Conservation (phyloP, 164 flowering plant genomes). For the Vitis cinerea region DNA sequence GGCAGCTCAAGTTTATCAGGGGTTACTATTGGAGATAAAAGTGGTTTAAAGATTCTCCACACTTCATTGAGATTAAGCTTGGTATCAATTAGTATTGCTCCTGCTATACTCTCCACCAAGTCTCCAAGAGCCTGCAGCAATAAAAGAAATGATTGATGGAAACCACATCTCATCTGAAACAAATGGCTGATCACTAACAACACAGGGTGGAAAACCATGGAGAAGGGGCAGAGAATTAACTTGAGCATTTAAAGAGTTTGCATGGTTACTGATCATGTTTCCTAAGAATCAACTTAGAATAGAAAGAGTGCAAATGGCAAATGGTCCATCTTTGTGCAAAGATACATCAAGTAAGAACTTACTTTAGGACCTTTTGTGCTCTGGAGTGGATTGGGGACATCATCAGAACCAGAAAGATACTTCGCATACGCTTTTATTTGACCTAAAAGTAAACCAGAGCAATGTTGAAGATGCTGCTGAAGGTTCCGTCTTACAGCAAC, state of each 20-base stretch:
- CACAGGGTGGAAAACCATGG: too few relatives aligned
- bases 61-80: conserved; percentile 65
- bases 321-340: too few relatives aligned
- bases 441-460: conserved; percentile 48
- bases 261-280: too few relatives aligned
- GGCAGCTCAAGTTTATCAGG: conserved; percentile 83
- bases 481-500: conserved; percentile 61
- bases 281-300: too few relatives aligned
- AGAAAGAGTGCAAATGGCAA: too few relatives aligned
- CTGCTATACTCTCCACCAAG: conserved; percentile 89
- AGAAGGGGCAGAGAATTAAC: too few relatives aligned
- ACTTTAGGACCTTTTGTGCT: conserved; percentile 72
- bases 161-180: background rate
- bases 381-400: conserved; percentile 22
- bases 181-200: background rate
- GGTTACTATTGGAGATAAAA: conserved; percentile 85
- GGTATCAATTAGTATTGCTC: conserved; percentile 76
- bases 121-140: conserved; percentile 83
- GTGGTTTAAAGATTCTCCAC: conserved; percentile 73
- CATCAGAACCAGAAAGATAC: conserved; percentile 24
- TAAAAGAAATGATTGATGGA: background rate
- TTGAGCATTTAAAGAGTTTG: too few relatives aligned
- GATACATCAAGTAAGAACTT: background rate
- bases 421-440: conserved; percentile 67
- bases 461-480: conserved; percentile 71